Percentiles rank a stretch among this genome's conserved stretches.
These are phyloP conservation scores for Ophiostoma triangulosporum DNA, from an alignment of 2,329 filamentous ascomycete species.

Conservation along the genomic window DNA sequence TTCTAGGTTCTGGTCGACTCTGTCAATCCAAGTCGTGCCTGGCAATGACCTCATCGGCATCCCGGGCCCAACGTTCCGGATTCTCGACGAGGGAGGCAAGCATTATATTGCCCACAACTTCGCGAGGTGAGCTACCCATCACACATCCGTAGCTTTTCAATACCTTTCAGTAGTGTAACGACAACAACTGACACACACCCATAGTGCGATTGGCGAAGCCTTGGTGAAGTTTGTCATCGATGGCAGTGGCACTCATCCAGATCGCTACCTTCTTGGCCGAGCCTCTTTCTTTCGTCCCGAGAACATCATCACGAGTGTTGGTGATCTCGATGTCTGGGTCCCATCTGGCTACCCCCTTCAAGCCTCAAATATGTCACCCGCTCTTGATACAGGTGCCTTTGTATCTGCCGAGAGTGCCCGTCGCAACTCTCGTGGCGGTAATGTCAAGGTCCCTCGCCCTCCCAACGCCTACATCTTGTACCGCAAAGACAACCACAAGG, in stretches of 20 bases:
- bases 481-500: conserved; percentile 25
- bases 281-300: conserved; percentile 6
- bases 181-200: not conserved
- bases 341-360: conserved; percentile 3
- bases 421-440: conserved; percentile 1
- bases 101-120: conserved; percentile 11
- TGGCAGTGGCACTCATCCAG: conserved; percentile 9
- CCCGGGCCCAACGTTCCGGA: conserved; percentile 8
- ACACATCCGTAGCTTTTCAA: not conserved
- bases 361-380: not conserved
- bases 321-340: conserved; percentile 9
- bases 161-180: not conserved
- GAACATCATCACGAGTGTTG: conserved; percentile 5
- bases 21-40: conserved; percentile 9
- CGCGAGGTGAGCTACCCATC: conserved; percentile 1
- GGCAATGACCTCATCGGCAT: conserved; percentile 9
- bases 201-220: conserved; percentile 5
- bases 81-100: conserved; percentile 11
- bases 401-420: not conserved
- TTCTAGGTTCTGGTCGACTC: conserved; percentile 7
- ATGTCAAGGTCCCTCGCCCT: conserved; percentile 22
- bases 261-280: conserved; percentile 11
- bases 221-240: conserved; percentile 12
- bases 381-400: not conserved
- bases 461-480: conserved; percentile 31